Base-by-base conservation (phyloP, 2,329 filamentous ascomycete species). In the Paraconiothyrium brasiliense region DNA sequence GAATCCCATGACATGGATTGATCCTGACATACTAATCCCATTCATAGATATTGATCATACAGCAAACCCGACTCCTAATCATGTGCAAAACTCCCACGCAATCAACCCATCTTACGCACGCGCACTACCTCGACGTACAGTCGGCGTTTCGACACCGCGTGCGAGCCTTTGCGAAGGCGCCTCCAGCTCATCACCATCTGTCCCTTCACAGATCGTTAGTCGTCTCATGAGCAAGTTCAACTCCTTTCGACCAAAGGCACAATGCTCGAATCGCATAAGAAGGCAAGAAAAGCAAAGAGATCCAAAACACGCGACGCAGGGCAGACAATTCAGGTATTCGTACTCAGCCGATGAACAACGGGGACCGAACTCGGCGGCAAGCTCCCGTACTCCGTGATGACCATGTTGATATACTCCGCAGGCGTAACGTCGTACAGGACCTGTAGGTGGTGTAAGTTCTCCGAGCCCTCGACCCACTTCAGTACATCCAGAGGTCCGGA, bases 361-460 rank as follows among this genome's bases (percentile, higher is more conserved):
- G 93, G 91, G 46, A 97, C 93, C 8, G 93, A 93, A 71, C 91
- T 94, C 0, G 93, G 92, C 54, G 93, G 92, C 65, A 96, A 86
- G 71, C 89, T 92, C 46, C 94, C 95, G 75, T 94, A 89, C 81
- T 99, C 95, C 3, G 93, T 97, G 54, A 98, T 89, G 44, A 99
- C 90, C 79, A 94, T 91, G 43, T 92, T 90, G 67, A 98, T 89
- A 73, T 93, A 94, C 71, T 92, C 90, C 4, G 92, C 92, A 14
- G 90, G 91, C 0, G 95, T 99, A 51, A 94, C 92, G 77, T 99
- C 95, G 75, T 97, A 97, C 79, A 98, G 88, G 62, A 97, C 85
- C 74, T 91, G 91, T 64, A 90, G 80, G 43, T 90, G 81, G 73
- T 90, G 87, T 60, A 91, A 76, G 59, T 68, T 80, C 70, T 71